Evolutionary conservation across 2,329 filamentous ascomycete species (phyloP), one percentile per base, ranked within the genome.

Genomic region (Pseudopithomyces chartarum): DNA sequence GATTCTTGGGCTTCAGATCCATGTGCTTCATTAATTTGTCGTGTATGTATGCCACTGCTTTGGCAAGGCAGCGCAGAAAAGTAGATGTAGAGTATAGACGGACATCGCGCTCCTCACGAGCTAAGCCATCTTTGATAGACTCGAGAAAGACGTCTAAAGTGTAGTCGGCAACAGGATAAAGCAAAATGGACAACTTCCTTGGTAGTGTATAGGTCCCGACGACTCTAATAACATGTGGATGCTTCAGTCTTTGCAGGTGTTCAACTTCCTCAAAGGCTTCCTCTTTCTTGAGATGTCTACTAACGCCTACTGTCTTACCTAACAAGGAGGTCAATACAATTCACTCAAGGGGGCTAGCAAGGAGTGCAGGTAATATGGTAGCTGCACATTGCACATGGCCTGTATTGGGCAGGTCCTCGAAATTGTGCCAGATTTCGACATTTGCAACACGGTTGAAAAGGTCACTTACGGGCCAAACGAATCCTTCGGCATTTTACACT

Each of bases 1-100:
- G 42, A 26, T 67, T 68, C 22, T 60, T 53, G 1, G 65, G 65
- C 23, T 68, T 66, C 43, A 68, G 63, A 32, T 67, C 64, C 63
- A 63, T 64, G 53, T 68, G 65, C 39, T 64, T 67, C 15, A 64
- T 54, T 5, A 42, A 22, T 1, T 56, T 49, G 4, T 45, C 23
- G 39, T 67, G 65, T 10, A 68, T 60, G 39, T 58, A 67, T 4
- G n/a, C 22, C 3, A 68, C 15, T 3, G 59, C 57, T 6, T 56
- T 58, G 11, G 55, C 33, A 12, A 67, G 57, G 43, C 64, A 67
- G 8, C 19, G 23, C 12, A 57, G 20, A 22, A 49, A 49, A 3
- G 38, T 50, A 2, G 38, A 51, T 2, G 22, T 22, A 6, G 8
- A 59, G 29, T 39, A 55, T 22, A 54, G 22, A n/a, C 56, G 46